Percentiles rank a stretch among this genome's conserved stretches.
phyloP scores from a whole-genome alignment of 768 basidiomycete species.

The Asterophora lycoperdoides region DNA sequence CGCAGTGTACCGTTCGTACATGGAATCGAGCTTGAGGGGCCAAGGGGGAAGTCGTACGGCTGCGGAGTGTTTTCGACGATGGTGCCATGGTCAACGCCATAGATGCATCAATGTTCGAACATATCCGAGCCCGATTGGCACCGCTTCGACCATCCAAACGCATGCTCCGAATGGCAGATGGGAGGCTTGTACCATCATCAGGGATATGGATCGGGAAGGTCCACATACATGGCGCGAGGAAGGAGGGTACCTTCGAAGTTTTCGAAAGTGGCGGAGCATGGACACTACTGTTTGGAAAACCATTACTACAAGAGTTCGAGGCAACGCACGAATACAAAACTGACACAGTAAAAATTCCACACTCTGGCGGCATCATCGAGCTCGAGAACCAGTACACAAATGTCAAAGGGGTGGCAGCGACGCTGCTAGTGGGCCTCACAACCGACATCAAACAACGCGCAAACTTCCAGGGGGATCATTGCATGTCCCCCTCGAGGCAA shows the following conservation, averaged over 20 bases:
- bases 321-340: constrained; percentile 23
- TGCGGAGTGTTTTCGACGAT: too few species aligned
- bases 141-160: background rate
- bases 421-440: constrained; percentile 5
- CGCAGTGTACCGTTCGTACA: constrained; percentile 1
- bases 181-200: background rate
- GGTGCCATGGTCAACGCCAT: too few species aligned
- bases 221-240: background rate
- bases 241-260: constrained; percentile 14
- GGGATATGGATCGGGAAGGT: constrained; percentile 2
- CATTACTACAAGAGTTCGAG: too few species aligned
- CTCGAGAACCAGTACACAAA: background rate
- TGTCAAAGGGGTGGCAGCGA: too few species aligned
- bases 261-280: constrained; percentile 22
- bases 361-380: background rate
- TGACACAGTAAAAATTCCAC: too few species aligned
- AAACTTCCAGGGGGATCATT: constrained; percentile 12
- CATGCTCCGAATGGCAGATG: constrained; percentile 23
- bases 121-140: background rate
- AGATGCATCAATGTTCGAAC: background rate
- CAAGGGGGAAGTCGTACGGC: too few species aligned
- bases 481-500: too few species aligned
- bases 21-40: constrained; percentile 22
- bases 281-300: constrained; percentile 25
- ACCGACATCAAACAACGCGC: constrained; percentile 14